A percentile compares a stretch with the other conserved stretches of the same genome.
phyloP scores from a whole-genome alignment of 1,284 basidiomycete species.

The Sphagnurus paluster region DNA sequence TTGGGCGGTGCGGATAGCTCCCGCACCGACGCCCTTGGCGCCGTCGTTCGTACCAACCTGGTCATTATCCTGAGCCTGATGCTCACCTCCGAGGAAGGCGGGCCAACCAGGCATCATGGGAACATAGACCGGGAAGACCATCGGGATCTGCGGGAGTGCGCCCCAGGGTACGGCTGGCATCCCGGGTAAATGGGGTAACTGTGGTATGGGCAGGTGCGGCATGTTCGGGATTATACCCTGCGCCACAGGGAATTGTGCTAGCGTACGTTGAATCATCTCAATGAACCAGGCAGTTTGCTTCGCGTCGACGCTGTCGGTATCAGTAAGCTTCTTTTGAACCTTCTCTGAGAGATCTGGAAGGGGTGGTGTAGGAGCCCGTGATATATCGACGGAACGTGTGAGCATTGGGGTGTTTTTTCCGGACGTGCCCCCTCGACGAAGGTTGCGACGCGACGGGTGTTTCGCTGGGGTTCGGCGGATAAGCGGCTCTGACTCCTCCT shows the following conservation, averaged over 20 bases:
- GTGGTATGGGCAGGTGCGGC: slow-evolving; percentile 57
- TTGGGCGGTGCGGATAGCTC: slow-evolving; percentile 50
- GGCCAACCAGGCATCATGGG: slow-evolving; percentile 72
- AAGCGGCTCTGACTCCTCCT: slow-evolving; percentile 59
- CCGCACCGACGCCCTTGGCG: slow-evolving; percentile 36
- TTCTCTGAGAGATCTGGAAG: slow-evolving; percentile 23
- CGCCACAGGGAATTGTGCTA: slow-evolving; percentile 68
- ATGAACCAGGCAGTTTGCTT: slow-evolving; percentile 72
- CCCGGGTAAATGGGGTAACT: slow-evolving; percentile 47
- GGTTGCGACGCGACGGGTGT: slow-evolving; percentile 28
- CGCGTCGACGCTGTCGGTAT: slow-evolving; percentile 44
- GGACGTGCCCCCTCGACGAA: slow-evolving; percentile 27
- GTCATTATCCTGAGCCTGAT: slow-evolving; percentile 24
- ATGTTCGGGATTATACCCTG: slow-evolving; percentile 51
- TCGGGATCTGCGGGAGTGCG: slow-evolving; percentile 67
- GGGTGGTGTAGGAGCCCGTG: slow-evolving; percentile 30
- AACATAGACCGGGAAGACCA: slow-evolving; percentile 78
- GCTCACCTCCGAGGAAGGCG: slow-evolving; percentile 55
- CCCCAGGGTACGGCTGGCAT: slow-evolving; percentile 66
- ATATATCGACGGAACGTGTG: slow-evolving; percentile 27
- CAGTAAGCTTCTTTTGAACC: slow-evolving; percentile 23
- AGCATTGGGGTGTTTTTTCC: slow-evolving; percentile 26
- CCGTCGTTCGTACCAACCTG: slow-evolving; percentile 35
- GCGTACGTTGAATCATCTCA: slow-evolving; percentile 71
- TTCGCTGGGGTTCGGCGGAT: slow-evolving; percentile 29